phyloP scores from a whole-genome alignment of 2,329 filamentous ascomycete species.

The Pseudopyrenochaeta lycopersici region DNA sequence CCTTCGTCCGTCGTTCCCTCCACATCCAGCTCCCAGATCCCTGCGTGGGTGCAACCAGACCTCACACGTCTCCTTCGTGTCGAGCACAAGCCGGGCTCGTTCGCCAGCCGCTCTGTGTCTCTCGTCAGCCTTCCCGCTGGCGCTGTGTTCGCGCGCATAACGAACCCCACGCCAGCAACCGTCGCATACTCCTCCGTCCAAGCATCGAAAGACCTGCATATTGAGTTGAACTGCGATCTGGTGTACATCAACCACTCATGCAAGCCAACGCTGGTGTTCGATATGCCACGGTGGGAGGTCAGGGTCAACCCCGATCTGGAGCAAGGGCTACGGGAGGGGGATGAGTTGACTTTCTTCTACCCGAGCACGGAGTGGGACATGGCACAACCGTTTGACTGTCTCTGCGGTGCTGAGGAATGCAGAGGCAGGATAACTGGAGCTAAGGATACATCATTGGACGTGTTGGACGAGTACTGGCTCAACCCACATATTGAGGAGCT shows the following conservation, averaged over 20 bases:
- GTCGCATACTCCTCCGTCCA: constrained; percentile 64
- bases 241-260: constrained; percentile 68
- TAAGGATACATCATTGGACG: constrained; percentile 63
- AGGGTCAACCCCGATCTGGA: constrained; percentile 59
- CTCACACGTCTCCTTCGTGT: constrained; percentile 51
- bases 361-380: constrained; percentile 79
- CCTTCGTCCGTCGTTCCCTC: constrained; percentile 20
- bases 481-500: constrained; percentile 43
- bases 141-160: constrained; percentile 61
- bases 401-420: constrained; percentile 67
- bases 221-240: constrained; percentile 66
- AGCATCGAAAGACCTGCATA: constrained; percentile 58
- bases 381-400: constrained; percentile 75
- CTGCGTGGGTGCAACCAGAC: constrained; percentile 49
- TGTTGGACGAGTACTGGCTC: constrained; percentile 65
- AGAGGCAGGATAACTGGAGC: constrained; percentile 71
- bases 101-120: constrained; percentile 57
- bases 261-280: constrained; percentile 62
- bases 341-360: constrained; percentile 71
- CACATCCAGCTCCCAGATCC: constrained; percentile 24
- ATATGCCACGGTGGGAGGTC: constrained; percentile 61
- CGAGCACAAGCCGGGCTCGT: constrained; percentile 50
- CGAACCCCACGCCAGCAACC: constrained; percentile 53
- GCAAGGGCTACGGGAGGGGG: constrained; percentile 45
- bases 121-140: constrained; percentile 60